These are phyloP conservation scores for Lanmaoa pseudosensibilis DNA, from an alignment of 768 basidiomycete genomes.

Conservation along the genomic window DNA sequence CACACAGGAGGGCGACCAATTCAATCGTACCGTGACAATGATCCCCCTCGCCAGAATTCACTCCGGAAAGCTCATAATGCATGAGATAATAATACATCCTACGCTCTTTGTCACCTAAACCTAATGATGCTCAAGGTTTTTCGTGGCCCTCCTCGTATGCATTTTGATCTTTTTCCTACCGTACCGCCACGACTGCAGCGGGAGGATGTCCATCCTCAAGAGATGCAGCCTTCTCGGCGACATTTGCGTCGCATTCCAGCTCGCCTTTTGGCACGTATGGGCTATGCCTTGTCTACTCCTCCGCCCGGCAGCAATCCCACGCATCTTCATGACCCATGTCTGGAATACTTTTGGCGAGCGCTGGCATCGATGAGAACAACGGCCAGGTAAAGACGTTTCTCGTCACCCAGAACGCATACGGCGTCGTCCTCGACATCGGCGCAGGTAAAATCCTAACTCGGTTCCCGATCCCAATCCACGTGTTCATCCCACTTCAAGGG, in stretches of 20 bases:
- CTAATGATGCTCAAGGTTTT: too few relatives aligned
- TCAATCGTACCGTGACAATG: too few relatives aligned
- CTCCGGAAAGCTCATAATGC: too few relatives aligned
- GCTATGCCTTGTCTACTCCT: conserved; percentile 46
- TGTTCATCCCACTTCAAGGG: conserved; percentile 37
- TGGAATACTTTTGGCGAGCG: conserved; percentile 55
- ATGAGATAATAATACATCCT: too few relatives aligned
- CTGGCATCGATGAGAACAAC: conserved; percentile 44
- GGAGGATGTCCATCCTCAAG: conserved; percentile 16
- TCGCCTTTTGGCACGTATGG: conserved; percentile 39
- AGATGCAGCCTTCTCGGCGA: conserved; percentile 43
- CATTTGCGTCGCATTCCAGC: conserved; percentile 38
- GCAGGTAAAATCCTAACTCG: conserved; percentile 46
- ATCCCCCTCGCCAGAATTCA: too few relatives aligned
- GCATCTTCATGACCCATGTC: conserved; percentile 56
- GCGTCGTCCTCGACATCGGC: conserved; percentile 66
- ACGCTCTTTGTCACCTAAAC: too few relatives aligned
- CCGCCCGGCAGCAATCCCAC: conserved; percentile 45
- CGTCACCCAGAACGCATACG: conserved; percentile 54
- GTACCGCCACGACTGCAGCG: background rate
- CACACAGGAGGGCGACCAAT: too few relatives aligned
- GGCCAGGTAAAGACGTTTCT: conserved; percentile 45
- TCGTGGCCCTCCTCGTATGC: too few relatives aligned
- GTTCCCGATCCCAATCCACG: background rate
- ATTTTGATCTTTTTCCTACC: too few relatives aligned